Base-by-base conservation (phyloP, 2,329 filamentous ascomycete species). In the Botrytis byssoidea region DNA sequence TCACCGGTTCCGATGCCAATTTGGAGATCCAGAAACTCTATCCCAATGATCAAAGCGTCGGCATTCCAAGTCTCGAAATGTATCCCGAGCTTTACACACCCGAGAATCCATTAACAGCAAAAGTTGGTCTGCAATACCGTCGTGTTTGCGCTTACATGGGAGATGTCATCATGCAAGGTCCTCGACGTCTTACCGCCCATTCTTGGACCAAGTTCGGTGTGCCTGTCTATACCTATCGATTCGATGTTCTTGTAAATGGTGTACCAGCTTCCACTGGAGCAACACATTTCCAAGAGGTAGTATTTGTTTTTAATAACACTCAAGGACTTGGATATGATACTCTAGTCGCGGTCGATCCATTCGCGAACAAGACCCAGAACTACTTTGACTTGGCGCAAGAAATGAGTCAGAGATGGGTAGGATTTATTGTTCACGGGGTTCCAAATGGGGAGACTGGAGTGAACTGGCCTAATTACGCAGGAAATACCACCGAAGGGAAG, bases 221-320 rank as follows among this genome's bases (percentile, higher is more conserved):
- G 3, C 64, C 74, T 0, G 25, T 77, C 1, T 84, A 81, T 74
- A 78, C 77, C 25, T 87, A 86, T 80, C 82, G 83, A 55, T 86
- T 86, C 76, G 82, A 86, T 73, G 84, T 85, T 4, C 76, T 75
- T 14, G 78, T 81, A 14, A 81, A 82, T 46, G 82, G 82, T 4
- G 14, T 81, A 5, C 71, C 78, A 0, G 46, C 63, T 63, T 55
- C 69, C 10, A 69, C 73, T 6, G 82, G 82, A 25, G 77, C 79
- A 8, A 79, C 79, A 51, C 84, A 85, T 76, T 85, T 85, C 78
- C 80, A 85, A 73, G 86, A 88, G 78, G 85, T 88, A 0, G 82
- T 84, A 0, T 88, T 88, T 74, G 86, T 89, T 10, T 86, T 89
- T 69, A 79, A 87, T 75, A 89, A 90, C 75, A 79, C 83, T 10